Evolutionary conservation across 106 monocot genomes (phyloP), one percentile per base, ranked within the genome.

Genomic region (Dioscorea alata): DNA sequence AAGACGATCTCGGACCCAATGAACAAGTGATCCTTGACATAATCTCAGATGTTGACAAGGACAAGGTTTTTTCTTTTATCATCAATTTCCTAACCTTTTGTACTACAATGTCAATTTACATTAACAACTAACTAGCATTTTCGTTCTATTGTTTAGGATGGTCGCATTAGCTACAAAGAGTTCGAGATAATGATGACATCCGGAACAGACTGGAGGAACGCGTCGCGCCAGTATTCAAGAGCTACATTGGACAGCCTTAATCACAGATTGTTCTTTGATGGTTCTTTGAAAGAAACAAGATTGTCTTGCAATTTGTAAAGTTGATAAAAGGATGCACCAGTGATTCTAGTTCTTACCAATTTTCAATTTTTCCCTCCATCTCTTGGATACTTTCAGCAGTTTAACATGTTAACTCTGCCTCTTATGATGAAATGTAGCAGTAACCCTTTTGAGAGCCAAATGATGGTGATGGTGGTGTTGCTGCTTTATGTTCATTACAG

Each of bases 101-200:
- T 42, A 6, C 42, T 42, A 42, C 1, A 42, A 42, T 42, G 2
- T 42, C 0, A 8, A 42, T 42, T 5, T 42, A 34, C 34, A 34
- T 4, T 34, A 7, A 34, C 34, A n/a, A n/a, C n/a, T n/a, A n/a
- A 34, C 34, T 34, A 34, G 10, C 42, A 42, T 42, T 5, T 42
- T 42, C 4, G 6, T 6, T 42, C 10, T 42, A 42, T 25, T 65
- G 4, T 62, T 60, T 79, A 95, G 95, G 95, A 95, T 80, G 91
- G 91, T 0, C 71, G 80, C 1, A 95, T 95, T 22, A 95, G 95
- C 60, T 95, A 91, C 60, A 78, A 83, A 58, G 95, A 95, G 59
- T 91, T 95, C 67, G 74, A 83, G 63, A 60, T 74, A n/a, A 95
- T 95, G 95, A 91, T 91, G 88, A 91, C 84, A 51, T 66, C 86